Conservation (phyloP, 2,329 filamentous ascomycete genomes). For the Calonectria naviculata region DNA sequence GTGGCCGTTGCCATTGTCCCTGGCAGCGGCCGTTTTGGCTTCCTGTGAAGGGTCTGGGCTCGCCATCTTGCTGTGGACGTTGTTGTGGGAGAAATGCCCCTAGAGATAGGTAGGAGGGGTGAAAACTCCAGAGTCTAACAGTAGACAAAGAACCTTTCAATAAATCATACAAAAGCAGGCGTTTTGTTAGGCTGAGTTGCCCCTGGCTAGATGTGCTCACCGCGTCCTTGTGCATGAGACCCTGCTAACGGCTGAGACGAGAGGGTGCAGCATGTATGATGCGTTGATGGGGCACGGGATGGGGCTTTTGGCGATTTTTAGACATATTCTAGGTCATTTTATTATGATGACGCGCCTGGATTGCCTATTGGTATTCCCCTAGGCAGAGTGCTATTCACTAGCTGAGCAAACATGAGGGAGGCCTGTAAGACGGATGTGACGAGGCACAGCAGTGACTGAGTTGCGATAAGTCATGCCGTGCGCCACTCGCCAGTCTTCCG, state of each 20-base stretch:
- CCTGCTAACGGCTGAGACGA: neutral
- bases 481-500: neutral
- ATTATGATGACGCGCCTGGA: neutral
- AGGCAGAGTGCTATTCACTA: neutral
- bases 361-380: neutral
- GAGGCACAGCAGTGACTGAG: neutral
- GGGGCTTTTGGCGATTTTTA: neutral
- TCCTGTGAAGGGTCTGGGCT: constrained; percentile 23
- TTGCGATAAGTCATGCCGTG: neutral
- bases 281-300: constrained; percentile 11
- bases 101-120: neutral
- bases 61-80: constrained; percentile 31
- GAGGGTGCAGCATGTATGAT: constrained; percentile 4
- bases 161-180: neutral
- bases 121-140: neutral
- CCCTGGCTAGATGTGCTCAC: neutral
- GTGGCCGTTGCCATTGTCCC: constrained; percentile 8
- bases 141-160: neutral
- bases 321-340: neutral
- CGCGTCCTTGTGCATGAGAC: constrained; percentile 3
- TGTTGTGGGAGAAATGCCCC: constrained; percentile 10
- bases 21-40: constrained; percentile 22
- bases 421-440: neutral
- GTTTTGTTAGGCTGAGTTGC: constrained; percentile 7
- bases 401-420: neutral